Evolutionary conservation across 2,329 filamentous ascomycete species (phyloP).

Genomic region (Chalara sp.): DNA sequence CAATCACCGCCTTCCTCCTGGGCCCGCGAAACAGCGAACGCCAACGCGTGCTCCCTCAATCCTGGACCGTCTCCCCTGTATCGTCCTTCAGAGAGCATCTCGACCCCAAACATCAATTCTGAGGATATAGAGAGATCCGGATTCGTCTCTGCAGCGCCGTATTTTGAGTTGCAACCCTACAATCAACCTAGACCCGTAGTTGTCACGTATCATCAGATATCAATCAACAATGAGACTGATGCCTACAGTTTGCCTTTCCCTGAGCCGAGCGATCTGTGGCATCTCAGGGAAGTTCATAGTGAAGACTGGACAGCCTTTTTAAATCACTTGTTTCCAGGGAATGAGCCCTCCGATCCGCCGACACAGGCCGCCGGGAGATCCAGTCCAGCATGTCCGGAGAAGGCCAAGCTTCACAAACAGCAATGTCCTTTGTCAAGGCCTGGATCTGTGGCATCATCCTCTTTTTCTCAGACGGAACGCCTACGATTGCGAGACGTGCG

Average conservation of each 20-base stretch:
- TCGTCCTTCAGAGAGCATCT: too few species aligned
- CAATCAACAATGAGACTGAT: background rate
- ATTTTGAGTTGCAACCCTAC: slow-evolving; percentile 9
- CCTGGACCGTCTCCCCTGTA: too few species aligned
- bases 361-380: too few species aligned
- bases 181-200: background rate
- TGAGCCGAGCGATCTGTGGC: slow-evolving; percentile 5
- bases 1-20: too few species aligned
- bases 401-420: slow-evolving; percentile 39
- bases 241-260: slow-evolving; percentile 5
- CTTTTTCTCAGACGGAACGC: slow-evolving; percentile 20
- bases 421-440: slow-evolving; percentile 22
- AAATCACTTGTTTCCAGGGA: slow-evolving; percentile 45
- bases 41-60: too few species aligned
- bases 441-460: slow-evolving; percentile 23
- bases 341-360: slow-evolving; percentile 35
- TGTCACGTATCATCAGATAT: background rate
- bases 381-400: slow-evolving; percentile 14
- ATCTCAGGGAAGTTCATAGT: slow-evolving; percentile 35
- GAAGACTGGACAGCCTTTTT: slow-evolving; percentile 53
- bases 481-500: slow-evolving; percentile 20
- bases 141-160: slow-evolving; percentile 8
- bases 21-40: too few species aligned
- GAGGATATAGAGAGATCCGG: slow-evolving; percentile 3
- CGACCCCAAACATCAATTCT: too few species aligned